phyloP scores from a whole-genome alignment of 2,329 filamentous ascomycete genomes.

The Penicillium corylophilum region DNA sequence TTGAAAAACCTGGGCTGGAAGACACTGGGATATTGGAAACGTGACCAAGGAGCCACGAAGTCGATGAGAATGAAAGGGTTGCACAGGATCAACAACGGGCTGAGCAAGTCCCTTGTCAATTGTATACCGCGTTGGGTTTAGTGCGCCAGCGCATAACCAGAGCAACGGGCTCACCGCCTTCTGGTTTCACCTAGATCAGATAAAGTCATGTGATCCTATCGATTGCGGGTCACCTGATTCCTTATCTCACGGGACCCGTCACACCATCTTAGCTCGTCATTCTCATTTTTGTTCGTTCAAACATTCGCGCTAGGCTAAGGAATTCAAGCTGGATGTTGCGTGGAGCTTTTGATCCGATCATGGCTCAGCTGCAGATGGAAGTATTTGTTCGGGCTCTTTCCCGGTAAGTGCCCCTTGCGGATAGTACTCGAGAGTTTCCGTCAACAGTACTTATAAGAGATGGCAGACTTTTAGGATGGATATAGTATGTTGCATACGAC shows the following conservation, averaged over 20 bases:
- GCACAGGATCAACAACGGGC: conserved; percentile 23
- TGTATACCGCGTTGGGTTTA: conserved; percentile 43
- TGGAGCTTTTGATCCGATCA: not conserved
- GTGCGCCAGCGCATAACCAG: conserved; percentile 39
- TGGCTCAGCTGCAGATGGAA: conserved; percentile 29
- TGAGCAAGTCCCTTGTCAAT: conserved; percentile 34
- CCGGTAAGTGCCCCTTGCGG: conserved; percentile 32
- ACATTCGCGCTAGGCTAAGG: not conserved
- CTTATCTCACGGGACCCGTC: conserved; percentile 17
- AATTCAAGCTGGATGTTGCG: no score
- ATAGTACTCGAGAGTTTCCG: not conserved
- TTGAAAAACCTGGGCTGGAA: not conserved
- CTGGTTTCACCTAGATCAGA: conserved; percentile 4
- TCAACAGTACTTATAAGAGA: conserved; percentile 30
- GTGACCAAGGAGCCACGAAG: conserved; percentile 6
- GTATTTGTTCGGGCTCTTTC: conserved; percentile 43
- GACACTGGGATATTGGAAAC: conserved; percentile 15
- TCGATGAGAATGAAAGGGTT: conserved; percentile 14
- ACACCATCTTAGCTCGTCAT: not conserved
- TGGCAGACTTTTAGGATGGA: conserved; percentile 66
- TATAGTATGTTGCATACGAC: conserved; percentile 55
- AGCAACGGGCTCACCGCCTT: conserved; percentile 37
- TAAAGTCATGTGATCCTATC: conserved; percentile 21
- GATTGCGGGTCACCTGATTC: not conserved
- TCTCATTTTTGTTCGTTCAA: not conserved